Base-by-base conservation (phyloP, 768 basidiomycete species). In the Leccinum subgranulosum region DNA sequence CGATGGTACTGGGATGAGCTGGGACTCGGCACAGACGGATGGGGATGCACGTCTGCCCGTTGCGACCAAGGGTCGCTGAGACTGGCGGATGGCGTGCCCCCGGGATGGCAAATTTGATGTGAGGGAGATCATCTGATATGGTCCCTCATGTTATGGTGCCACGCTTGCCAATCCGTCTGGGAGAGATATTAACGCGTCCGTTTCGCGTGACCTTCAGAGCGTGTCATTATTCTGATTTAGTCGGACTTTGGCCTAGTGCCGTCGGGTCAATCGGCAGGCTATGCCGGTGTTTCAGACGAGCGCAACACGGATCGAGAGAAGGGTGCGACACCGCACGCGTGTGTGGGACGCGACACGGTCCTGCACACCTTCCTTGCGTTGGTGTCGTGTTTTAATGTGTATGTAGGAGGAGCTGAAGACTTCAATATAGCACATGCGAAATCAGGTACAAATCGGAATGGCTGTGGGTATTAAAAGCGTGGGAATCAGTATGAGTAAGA, bases 1-100 rank as follows among this genome's bases (percentile, higher is more conserved):
- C 76, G 71, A 60, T 88, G 86, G 86, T 92, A 86, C 70, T 88
- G 74, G 47, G 25, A 48, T 8, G 70, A 71, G 50, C 21, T 67
- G 29, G 55, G 6, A 7, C 48, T 14, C 10, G 11, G 39, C 19
- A 6, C 41, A 1, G 49, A 63, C 12, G 57, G 52, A 54, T 51
- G 56, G 29, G 57, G 56, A 17, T 11, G 48, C 43, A 31, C 34
- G 54, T 29, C 60, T 59, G 48, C 55, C 57, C 36, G 29, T 56
- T 56, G 57, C 23, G 58, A 46, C n/a, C 53, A 54, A 43, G 11
- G 49, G 23, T 23, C 23, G 23, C 23, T 23, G 23, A 23, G 23
- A 27, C 55, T 17, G 51, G 55, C 39, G 4, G 31, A 54, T 57
- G 57, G 57, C 33, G 53, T 60, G 60, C 60, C 62, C 48, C 46